Conservation (phyloP, 148 eudicot genomes). For the Silene conica region DNA sequence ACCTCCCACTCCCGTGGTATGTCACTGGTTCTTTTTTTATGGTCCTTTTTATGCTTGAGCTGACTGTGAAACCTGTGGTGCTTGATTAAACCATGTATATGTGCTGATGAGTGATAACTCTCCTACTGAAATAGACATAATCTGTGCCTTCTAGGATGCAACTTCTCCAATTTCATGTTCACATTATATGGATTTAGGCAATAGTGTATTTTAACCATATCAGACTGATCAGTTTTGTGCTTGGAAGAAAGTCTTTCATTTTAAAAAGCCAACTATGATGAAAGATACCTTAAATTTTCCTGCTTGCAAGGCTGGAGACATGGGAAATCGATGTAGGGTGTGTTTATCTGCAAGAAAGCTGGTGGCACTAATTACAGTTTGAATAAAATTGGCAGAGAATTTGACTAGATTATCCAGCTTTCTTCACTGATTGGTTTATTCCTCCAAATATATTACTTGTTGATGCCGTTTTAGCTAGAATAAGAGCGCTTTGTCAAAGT, state of each 20-base stretch:
- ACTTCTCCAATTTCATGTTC: background rate
- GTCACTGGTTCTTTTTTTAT: constrained; percentile 21
- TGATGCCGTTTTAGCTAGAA: background rate
- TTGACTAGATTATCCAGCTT: background rate
- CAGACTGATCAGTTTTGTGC: background rate
- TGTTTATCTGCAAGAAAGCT: background rate
- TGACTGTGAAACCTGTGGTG: background rate
- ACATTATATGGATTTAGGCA: background rate
- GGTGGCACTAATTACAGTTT: background rate
- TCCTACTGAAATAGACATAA: background rate
- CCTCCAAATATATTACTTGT: constrained; percentile 3
- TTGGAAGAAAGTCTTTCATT: no score
- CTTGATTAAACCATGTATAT: background rate
- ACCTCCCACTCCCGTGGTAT: constrained; percentile 65
- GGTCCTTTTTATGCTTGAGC: constrained; percentile 4
- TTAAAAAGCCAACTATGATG: background rate
- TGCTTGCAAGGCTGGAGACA: background rate
- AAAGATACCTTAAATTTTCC: no score
- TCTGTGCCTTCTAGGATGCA: background rate
- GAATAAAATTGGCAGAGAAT: background rate
- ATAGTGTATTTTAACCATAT: background rate
- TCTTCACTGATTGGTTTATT: background rate
- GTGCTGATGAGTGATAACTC: background rate
- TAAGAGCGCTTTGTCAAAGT: background rate
- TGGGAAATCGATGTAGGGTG: background rate